These are phyloP conservation scores for Claviceps sp. DNA, from an alignment of 2,329 filamentous ascomycete genomes.

Conservation along the genomic window DNA sequence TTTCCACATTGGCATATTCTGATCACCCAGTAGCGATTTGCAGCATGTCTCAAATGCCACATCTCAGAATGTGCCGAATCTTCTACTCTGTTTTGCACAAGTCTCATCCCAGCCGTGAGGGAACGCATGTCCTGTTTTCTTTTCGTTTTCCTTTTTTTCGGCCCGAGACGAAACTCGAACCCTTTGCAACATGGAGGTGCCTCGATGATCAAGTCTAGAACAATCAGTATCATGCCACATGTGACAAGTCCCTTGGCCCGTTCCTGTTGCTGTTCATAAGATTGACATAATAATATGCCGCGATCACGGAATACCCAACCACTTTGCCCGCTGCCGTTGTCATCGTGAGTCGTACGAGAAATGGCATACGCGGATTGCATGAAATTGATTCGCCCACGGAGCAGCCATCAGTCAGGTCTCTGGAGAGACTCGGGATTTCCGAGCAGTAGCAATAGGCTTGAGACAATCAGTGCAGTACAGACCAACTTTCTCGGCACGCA, in stretches of 20 bases:
- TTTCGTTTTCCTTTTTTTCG: not conserved
- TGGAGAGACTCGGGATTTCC: not conserved
- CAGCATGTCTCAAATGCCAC: not conserved
- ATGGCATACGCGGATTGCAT: not conserved
- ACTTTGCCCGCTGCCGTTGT: not conserved
- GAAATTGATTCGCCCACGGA: not conserved
- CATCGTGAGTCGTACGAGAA: not conserved
- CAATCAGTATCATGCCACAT: not conserved
- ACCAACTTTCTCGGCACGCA: conserved; percentile 1
- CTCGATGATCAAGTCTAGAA: not conserved
- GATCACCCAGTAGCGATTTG: not conserved
- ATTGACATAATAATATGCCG: too few species aligned
- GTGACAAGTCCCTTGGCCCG: not conserved
- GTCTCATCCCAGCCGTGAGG: not conserved
- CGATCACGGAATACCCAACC: not conserved
- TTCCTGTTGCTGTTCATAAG: too few species aligned
- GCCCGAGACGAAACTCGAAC: not conserved
- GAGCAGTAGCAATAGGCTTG: not conserved
- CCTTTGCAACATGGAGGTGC: not conserved
- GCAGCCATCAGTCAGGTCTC: not conserved
- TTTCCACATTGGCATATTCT: not conserved
- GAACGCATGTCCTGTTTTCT: not conserved
- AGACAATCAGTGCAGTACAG: not conserved
- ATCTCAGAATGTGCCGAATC: not conserved
- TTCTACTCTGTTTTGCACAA: not conserved